phyloP scores from a whole-genome alignment of 495 filamentous ascomycete genomes.

The Penicillium goetzii region DNA sequence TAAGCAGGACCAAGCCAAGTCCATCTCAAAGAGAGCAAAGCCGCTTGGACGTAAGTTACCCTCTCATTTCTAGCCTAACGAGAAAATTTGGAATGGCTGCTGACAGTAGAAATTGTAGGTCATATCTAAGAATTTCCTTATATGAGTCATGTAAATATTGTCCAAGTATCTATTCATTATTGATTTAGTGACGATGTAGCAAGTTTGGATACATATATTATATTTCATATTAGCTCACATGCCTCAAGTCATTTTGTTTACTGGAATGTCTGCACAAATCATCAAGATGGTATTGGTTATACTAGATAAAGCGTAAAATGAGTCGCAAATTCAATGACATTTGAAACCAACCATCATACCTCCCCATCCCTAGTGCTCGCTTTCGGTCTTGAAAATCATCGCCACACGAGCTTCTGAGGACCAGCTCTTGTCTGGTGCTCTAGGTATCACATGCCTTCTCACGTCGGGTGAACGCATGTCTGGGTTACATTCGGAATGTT shows the following conservation, averaged over 20 bases:
- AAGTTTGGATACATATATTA: neutral
- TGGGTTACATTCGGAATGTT: slow-evolving; percentile 36
- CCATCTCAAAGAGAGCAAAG: slow-evolving; percentile 67
- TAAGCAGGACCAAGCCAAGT: slow-evolving; percentile 65
- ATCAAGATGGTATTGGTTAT: neutral
- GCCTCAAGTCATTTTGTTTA: neutral
- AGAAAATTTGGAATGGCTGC: neutral
- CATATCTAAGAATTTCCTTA: neutral
- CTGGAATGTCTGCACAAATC: neutral
- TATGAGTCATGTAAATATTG: neutral
- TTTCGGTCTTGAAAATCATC: neutral
- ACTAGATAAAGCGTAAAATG: too few species aligned
- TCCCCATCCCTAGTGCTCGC: neutral
- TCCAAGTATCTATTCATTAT: neutral
- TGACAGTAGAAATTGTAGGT: neutral
- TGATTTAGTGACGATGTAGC: neutral
- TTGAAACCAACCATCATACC: too few species aligned
- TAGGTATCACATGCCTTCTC: neutral
- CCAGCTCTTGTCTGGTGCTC: neutral
- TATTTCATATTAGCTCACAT: neutral
- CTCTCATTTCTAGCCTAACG: too few species aligned
- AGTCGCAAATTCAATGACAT: too few species aligned
- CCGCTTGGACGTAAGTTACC: slow-evolving; percentile 63
- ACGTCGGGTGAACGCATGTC: neutral
- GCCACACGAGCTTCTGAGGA: neutral